phyloP scores from a whole-genome alignment of 768 basidiomycete genomes.

The Lentinula boryana region DNA sequence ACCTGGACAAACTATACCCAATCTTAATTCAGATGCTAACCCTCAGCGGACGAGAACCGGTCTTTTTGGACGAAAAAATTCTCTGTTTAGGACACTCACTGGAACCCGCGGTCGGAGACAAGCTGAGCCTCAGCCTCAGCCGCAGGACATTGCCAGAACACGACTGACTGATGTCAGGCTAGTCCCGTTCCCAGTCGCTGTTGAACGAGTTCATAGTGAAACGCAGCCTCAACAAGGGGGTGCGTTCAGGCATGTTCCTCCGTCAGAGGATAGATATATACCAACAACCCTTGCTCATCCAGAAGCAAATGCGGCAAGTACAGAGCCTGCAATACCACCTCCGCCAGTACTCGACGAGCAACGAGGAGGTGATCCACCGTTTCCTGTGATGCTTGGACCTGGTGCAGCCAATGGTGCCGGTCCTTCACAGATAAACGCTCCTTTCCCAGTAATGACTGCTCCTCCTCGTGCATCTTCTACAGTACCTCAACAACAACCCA shows the following conservation, averaged over 20 bases:
- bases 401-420: background rate
- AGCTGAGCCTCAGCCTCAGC: slow-evolving; percentile 9
- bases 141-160: slow-evolving; percentile 4
- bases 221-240: slow-evolving; percentile 4
- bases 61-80: slow-evolving; percentile 25
- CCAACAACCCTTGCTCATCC: background rate
- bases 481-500: background rate
- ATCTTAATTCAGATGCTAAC: background rate
- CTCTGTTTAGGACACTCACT: slow-evolving; percentile 41
- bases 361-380: background rate
- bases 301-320: background rate
- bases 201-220: background rate
- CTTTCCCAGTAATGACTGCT: slow-evolving; percentile 7
- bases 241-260: slow-evolving; percentile 11
- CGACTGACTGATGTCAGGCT: background rate
- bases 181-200: slow-evolving; percentile 2
- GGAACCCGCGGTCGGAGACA: slow-evolving; percentile 9
- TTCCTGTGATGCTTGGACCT: background rate
- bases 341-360: background rate
- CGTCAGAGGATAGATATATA: slow-evolving; percentile 11
- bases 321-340: background rate
- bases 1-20: background rate
- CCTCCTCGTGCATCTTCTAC: background rate
- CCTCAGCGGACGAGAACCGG: slow-evolving; percentile 13
- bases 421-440: background rate